These are phyloP conservation scores for Lyophyllum semitale DNA, from an alignment of 768 basidiomycete species.

Conservation along the genomic window DNA sequence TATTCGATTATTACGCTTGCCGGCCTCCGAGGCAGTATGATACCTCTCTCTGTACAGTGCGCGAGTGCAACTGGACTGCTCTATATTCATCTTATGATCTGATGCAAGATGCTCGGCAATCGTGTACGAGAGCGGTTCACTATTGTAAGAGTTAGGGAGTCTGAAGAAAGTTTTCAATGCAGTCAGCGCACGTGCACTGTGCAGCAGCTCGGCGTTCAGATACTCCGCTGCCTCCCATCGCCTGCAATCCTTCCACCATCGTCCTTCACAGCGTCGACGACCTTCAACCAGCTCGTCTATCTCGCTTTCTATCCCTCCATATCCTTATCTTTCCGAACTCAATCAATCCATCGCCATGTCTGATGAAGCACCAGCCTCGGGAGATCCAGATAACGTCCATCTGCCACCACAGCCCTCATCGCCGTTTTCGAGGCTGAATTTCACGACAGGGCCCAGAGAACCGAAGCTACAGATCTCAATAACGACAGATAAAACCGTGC, in stretches of 20 bases:
- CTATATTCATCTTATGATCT: too few species aligned
- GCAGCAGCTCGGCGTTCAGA: not conserved
- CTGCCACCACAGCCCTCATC: too few species aligned
- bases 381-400: constrained; percentile 55
- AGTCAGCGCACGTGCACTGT: not conserved
- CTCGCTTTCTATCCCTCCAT: not conserved
- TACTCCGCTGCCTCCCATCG: not conserved
- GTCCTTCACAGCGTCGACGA: not conserved
- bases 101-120: too few species aligned
- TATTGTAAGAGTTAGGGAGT: too few species aligned
- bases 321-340: not conserved
- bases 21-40: too few species aligned
- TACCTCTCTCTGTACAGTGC: too few species aligned
- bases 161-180: too few species aligned
- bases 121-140: too few species aligned
- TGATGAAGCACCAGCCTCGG: constrained; percentile 38
- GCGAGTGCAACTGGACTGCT: too few species aligned
- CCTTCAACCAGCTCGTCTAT: not conserved
- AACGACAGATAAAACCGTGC: constrained; percentile 78
- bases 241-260: not conserved
- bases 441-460: constrained; percentile 73
- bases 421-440: not conserved
- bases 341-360: constrained; percentile 45
- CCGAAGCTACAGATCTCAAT: constrained; percentile 90
- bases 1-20: too few species aligned